phyloP scores from a whole-genome alignment of 2,329 filamentous ascomycete species.

The Trichoderma brevicompactum region DNA sequence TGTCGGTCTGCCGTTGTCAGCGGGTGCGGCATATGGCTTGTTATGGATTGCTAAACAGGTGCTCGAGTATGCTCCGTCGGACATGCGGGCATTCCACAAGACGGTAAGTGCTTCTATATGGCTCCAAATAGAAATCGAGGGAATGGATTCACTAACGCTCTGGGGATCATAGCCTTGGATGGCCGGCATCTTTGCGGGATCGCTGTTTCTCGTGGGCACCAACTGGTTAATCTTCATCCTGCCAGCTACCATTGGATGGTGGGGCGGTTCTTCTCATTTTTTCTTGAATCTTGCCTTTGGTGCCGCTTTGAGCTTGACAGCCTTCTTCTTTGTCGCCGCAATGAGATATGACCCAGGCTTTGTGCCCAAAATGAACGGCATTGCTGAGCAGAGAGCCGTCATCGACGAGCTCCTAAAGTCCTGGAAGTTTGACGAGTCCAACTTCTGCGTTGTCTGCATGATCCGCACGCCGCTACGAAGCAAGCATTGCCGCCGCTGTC shows the following conservation, averaged over 20 bases:
- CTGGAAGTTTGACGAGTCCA: constrained; percentile 91
- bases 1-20: constrained; percentile 72
- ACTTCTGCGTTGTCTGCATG: constrained; percentile 96
- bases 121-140: no score
- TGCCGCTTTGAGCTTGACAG: constrained; percentile 64
- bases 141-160: background rate
- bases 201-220: constrained; percentile 78
- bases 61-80: constrained; percentile 78
- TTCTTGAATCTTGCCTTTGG: constrained; percentile 79
- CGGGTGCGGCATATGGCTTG: constrained; percentile 68
- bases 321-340: constrained; percentile 84
- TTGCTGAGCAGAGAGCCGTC: constrained; percentile 84
- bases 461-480: constrained; percentile 88
- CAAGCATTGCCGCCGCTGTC: constrained; percentile 92
- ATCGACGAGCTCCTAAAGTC: constrained; percentile 83
- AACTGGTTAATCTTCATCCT: constrained; percentile 77
- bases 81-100: constrained; percentile 88
- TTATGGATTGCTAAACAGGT: constrained; percentile 79
- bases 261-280: constrained; percentile 53
- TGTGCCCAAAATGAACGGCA: constrained; percentile 86
- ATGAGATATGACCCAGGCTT: constrained; percentile 92
- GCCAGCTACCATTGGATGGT: constrained; percentile 46
- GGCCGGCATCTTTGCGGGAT: constrained; percentile 88
- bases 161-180: constrained; percentile 73
- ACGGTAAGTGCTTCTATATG: constrained; percentile 63